Evolutionary conservation across 2,329 filamentous ascomycete genomes (phyloP), one percentile per base, ranked within the genome.

Genomic region (Alternaria longipes): DNA sequence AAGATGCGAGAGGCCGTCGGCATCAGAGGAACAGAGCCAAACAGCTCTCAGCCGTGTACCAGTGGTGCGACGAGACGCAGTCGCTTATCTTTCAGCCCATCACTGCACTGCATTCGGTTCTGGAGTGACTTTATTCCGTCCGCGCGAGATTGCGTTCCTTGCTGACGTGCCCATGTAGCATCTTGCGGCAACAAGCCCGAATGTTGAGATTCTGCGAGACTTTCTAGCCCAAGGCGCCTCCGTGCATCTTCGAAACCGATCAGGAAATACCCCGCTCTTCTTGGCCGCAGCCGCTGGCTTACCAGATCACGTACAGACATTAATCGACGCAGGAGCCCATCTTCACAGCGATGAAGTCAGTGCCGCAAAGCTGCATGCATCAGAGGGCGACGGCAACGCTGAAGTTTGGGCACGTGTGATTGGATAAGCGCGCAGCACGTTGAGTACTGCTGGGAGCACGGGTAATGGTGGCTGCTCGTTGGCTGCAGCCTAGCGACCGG

Each of bases 231-330:
- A 85, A 62, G 86, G 86, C 54, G 85, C 83, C 12, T 87, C 85
- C 16, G 86, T 89, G 44, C 86, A 88, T 74, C 76, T 87, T 28
- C 84, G 86, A 55, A 88, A 88, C 73, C 82, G 84, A 61, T 81
- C 81, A 57, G 85, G 85, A 24, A 82, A 85, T 66, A 88, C 86
- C 51, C 86, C 86, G 59, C 80, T 89, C 51, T 88, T 86, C 74
- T 78, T 88, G 54, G 86, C 86, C 3, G 86, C 86, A 50, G 84
- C 84, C 65, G 84, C 84, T 30, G 85, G 86, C 49, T 75, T 86
- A 56, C 74, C 78, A 52, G 83, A 86, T 50, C 85, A 88, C 67
- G 86, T 87, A 60, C 70, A 78, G 63, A 78, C 86, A 46, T 78
- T 89, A 49, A 81, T 82, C 46, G 81, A 84, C 71, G 85, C 85